These are phyloP conservation scores for Pyricularia sp. DNA, from an alignment of 2,329 filamentous ascomycete genomes.

Conservation along the genomic window DNA sequence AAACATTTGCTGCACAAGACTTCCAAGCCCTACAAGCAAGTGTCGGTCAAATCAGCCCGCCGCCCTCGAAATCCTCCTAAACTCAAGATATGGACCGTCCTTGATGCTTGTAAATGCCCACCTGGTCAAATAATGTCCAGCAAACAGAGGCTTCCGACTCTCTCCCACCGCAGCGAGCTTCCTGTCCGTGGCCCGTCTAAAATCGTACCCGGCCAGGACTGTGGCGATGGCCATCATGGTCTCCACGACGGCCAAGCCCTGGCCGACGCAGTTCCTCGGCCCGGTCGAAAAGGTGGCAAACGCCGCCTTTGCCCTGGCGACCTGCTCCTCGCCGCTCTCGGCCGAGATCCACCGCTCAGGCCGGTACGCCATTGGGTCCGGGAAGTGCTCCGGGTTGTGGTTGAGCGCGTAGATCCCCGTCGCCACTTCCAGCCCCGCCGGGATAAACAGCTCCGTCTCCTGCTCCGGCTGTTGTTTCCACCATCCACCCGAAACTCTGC, in stretches of 20 bases:
- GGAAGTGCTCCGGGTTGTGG: conserved; percentile 2
- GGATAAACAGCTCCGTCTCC: conserved; percentile 20
- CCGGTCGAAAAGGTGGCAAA: background rate
- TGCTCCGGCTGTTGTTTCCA: conserved; percentile 8
- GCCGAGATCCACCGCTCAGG: background rate
- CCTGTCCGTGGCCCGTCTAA: background rate
- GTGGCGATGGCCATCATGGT: background rate
- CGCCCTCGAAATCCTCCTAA: no score
- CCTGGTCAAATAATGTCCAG: no score
- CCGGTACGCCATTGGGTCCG: background rate
- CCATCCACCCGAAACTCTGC: no score
- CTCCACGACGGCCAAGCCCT: background rate
- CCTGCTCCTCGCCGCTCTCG: background rate
- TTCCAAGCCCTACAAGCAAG: no score
- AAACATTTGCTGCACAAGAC: no score
- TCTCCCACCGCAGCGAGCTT: no score
- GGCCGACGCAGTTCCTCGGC: background rate
- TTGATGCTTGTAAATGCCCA: no score
- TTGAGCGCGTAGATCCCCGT: conserved; percentile 4
- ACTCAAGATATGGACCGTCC: no score
- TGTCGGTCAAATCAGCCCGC: no score
- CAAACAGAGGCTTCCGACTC: no score
- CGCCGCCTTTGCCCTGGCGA: background rate
- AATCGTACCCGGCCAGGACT: background rate
- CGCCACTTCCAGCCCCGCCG: conserved; percentile 19